A percentile compares a stretch with the other conserved stretches of the same genome.
Conservation (phyloP, 192 early-diverging fungal species). For the Polychytrium aggregatum region DNA sequence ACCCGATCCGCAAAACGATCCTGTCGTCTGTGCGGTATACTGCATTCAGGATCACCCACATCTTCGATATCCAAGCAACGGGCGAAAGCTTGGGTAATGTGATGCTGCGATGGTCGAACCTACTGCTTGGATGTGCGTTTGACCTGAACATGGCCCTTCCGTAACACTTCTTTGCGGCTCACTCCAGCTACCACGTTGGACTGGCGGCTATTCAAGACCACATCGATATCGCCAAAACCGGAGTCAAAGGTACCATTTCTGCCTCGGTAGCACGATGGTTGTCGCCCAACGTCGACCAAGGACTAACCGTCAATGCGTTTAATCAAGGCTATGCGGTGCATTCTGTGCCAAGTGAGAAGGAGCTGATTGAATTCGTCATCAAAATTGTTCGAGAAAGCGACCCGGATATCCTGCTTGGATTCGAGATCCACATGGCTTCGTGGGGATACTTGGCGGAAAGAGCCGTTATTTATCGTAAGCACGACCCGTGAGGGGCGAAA, state of each 20-base stretch:
- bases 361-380: conserved; percentile 46
- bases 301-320: no score
- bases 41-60: conserved; percentile 48
- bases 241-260: no score
- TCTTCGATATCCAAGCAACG: conserved; percentile 19
- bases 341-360: conserved; percentile 37
- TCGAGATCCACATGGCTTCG: conserved; percentile 70
- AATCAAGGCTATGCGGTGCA: conserved; percentile 26
- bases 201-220: conserved; percentile 28
- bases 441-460: conserved; percentile 82
- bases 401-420: conserved; percentile 82
- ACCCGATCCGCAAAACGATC: conserved; percentile 61
- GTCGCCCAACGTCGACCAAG: no score
- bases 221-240: conserved; percentile 16
- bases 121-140: no score
- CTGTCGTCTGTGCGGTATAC: conserved; percentile 53
- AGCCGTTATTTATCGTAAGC: conserved; percentile 17
- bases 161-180: no score
- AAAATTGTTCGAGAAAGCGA: conserved; percentile 47
- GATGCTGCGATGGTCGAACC: no score
- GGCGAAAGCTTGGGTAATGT: conserved; percentile 34
- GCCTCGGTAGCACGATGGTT: no score
- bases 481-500: no score
- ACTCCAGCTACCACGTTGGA: conserved; percentile 42
- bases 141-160: no score